Conservation (phyloP, 148 eudicot genomes). For the Vaccinium darrowii region DNA sequence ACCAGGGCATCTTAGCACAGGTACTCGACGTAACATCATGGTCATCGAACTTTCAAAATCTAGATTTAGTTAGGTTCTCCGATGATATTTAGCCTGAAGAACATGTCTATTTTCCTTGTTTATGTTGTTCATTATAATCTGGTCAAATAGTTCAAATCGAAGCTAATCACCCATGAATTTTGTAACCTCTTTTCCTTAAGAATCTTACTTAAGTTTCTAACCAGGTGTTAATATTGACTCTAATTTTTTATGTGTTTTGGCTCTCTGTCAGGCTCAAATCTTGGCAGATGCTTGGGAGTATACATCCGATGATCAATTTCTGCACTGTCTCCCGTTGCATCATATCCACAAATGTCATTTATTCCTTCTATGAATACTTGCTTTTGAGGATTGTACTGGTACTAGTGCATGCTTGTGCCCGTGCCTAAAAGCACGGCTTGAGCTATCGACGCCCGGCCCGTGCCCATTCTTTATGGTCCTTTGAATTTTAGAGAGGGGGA, state of each 20-base stretch:
- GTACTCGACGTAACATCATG: slow-evolving; percentile 34
- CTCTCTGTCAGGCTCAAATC: slow-evolving; percentile 76
- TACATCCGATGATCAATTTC: slow-evolving; percentile 71
- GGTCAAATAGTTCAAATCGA: slow-evolving; percentile 10
- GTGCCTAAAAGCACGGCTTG: no score
- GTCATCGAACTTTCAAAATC: background rate
- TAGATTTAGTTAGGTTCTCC: background rate
- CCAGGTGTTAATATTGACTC: background rate
- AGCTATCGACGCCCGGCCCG: no score
- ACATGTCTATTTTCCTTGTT: slow-evolving; percentile 4
- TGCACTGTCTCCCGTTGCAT: slow-evolving; percentile 93
- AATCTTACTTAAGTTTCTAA: background rate
- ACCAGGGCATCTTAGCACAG: slow-evolving; percentile 82
- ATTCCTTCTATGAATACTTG: background rate
- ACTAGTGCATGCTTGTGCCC: no score
- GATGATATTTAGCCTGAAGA: background rate
- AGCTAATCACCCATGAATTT: background rate
- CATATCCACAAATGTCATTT: slow-evolving; percentile 66
- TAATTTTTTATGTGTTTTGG: slow-evolving; percentile 2
- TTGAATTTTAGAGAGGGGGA: no score
- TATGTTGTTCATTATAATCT: background rate
- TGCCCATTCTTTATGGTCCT: no score
- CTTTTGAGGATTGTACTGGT: slow-evolving; percentile 9
- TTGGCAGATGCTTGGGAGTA: slow-evolving; percentile 86
- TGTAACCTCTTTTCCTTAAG: background rate